Evolutionary conservation across 345 rosid genomes (phyloP).

Genomic region (Lepidium didymum): DNA sequence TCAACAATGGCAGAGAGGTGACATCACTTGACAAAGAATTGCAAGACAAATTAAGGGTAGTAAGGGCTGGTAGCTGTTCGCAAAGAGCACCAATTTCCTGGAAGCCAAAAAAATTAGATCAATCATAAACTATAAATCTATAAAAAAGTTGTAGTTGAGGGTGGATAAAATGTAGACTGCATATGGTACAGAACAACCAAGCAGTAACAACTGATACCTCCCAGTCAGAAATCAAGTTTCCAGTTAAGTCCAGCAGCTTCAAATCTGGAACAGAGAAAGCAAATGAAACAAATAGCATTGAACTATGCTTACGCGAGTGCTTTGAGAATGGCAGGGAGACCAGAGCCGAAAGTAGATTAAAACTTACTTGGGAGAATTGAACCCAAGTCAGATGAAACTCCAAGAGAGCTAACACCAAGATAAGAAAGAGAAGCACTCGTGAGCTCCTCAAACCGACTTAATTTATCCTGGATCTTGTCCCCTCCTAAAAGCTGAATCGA

Average conservation of each 20-base stretch:
- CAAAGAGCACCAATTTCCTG: slow-evolving; percentile 72
- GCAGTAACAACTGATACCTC: slow-evolving; percentile 40
- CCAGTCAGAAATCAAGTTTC: slow-evolving; percentile 88
- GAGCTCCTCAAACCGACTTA: slow-evolving; percentile 71
- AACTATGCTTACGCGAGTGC: background rate
- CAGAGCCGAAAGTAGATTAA: background rate
- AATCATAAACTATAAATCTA: background rate
- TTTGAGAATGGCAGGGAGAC: background rate
- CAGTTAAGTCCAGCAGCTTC: slow-evolving; percentile 81
- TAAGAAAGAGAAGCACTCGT: slow-evolving; percentile 57
- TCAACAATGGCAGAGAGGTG: slow-evolving; percentile 42
- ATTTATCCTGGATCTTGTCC: slow-evolving; percentile 69
- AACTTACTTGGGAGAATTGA: slow-evolving; percentile 53
- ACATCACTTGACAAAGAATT: slow-evolving; percentile 49
- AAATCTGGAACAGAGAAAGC: slow-evolving; percentile 42
- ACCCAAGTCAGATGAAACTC: slow-evolving; percentile 42
- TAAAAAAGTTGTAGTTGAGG: background rate
- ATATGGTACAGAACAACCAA: background rate
- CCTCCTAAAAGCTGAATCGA: slow-evolving; percentile 72
- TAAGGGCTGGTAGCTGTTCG: slow-evolving; percentile 59
- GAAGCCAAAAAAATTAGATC: slow-evolving; percentile 4
- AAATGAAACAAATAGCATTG: background rate
- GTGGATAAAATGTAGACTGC: background rate
- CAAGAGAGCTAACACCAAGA: slow-evolving; percentile 71
- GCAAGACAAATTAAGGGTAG: slow-evolving; percentile 57